phyloP scores from a whole-genome alignment of 352 stramenopile species.

The Globisporangium takayamanum region DNA sequence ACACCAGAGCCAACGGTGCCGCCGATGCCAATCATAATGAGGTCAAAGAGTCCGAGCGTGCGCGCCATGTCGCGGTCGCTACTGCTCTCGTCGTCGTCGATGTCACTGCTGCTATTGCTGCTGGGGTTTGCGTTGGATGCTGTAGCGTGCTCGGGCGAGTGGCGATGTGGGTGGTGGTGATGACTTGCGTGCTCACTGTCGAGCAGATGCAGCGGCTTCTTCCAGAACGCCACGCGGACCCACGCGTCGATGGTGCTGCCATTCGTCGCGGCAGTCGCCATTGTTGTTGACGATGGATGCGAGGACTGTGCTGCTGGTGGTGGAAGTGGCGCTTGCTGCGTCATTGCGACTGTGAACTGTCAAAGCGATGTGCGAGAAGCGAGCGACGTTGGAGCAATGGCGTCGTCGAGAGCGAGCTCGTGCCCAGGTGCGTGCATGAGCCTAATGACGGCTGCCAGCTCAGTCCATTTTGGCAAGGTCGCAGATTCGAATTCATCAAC shows the following conservation, averaged over 20 bases:
- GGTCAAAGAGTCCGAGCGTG: constrained; percentile 86
- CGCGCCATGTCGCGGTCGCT: constrained; percentile 29
- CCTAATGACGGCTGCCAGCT: too few species aligned
- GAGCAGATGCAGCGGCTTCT: constrained; percentile 58
- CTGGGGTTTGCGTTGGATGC: constrained; percentile 6
- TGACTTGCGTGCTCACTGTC: constrained; percentile 9
- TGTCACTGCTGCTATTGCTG: constrained; percentile 14
- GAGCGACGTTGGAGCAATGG: too few species aligned
- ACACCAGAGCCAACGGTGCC: constrained; percentile 92
- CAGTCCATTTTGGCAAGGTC: too few species aligned
- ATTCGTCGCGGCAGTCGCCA: neutral
- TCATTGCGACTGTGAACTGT: too few species aligned
- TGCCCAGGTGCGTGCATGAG: too few species aligned
- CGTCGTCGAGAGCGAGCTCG: too few species aligned
- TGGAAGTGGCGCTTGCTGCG: too few species aligned
- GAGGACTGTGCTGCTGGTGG: too few species aligned
- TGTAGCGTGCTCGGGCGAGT: constrained; percentile 5
- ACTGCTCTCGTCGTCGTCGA: neutral
- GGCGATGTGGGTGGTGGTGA: constrained; percentile 5
- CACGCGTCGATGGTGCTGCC: constrained; percentile 13
- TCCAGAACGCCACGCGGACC: constrained; percentile 63
- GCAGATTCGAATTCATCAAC: too few species aligned
- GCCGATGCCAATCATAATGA: constrained; percentile 91
- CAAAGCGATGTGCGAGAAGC: too few species aligned
- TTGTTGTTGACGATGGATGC: too few species aligned